phyloP scores from a whole-genome alignment of 2,329 filamentous ascomycete species.

The Pseudogymnoascus sp. region DNA sequence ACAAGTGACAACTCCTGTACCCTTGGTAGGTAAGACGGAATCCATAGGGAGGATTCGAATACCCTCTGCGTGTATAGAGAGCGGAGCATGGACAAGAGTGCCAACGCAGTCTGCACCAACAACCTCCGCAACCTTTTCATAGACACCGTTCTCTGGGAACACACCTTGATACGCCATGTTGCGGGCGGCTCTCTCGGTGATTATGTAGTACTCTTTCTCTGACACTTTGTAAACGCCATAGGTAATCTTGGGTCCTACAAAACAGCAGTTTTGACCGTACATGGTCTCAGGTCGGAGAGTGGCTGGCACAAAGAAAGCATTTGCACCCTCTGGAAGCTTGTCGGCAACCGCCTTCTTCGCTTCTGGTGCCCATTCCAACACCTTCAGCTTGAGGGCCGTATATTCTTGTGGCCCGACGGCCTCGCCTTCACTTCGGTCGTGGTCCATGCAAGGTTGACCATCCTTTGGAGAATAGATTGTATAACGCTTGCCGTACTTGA shows the following conservation, averaged over 20 bases:
- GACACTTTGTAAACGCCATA: constrained; percentile 82
- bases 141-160: constrained; percentile 67
- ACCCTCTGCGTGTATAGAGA: constrained; percentile 75
- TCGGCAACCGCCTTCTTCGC: constrained; percentile 63
- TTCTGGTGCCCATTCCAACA: constrained; percentile 77
- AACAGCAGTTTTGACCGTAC: constrained; percentile 96
- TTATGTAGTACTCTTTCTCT: constrained; percentile 72
- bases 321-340: constrained; percentile 69
- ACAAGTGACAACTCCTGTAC: constrained; percentile 91
- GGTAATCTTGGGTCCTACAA: constrained; percentile 79
- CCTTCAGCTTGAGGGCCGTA: constrained; percentile 81
- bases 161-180: constrained; percentile 96
- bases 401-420: constrained; percentile 85
- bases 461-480: constrained; percentile 91
- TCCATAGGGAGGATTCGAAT: constrained; percentile 94
- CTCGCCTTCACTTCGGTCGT: constrained; percentile 74
- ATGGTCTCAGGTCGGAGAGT: constrained; percentile 95
- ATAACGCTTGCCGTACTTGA: constrained; percentile 87
- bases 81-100: constrained; percentile 79
- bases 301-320: constrained; percentile 83
- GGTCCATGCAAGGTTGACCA: constrained; percentile 79
- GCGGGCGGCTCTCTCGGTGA: constrained; percentile 73
- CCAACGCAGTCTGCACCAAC: constrained; percentile 75
- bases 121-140: constrained; percentile 67
- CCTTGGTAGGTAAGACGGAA: constrained; percentile 82